Conservation (phyloP, 2,329 filamentous ascomycete species). For the Fusarium lyarnte region DNA sequence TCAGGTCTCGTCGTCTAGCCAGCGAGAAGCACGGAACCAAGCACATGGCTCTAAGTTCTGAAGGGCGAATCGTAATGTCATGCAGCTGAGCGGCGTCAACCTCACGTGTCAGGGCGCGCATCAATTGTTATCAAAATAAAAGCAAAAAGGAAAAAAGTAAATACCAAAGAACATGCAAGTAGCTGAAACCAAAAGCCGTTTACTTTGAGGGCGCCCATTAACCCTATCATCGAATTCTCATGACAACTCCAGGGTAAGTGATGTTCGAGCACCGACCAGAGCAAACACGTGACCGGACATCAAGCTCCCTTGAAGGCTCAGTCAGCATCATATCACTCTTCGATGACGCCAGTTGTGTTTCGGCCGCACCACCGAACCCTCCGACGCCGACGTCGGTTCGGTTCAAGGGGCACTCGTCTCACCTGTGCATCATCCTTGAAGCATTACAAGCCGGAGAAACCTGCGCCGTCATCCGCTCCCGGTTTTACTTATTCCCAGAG, state of each 20-base stretch:
- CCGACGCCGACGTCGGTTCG: slow-evolving; percentile 21
- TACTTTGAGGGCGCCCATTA: neutral
- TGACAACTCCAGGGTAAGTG: neutral
- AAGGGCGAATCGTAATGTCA: neutral
- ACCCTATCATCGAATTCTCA: neutral
- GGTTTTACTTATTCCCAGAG: neutral
- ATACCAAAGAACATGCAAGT: neutral
- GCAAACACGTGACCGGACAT: neutral
- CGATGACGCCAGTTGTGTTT: slow-evolving; percentile 30
- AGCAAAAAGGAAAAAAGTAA: neutral
- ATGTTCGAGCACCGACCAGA: fast-evolving
- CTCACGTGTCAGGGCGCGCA: neutral
- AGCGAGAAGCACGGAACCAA: slow-evolving; percentile 6
- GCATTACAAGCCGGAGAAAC: slow-evolving; percentile 28
- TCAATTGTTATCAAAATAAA: neutral
- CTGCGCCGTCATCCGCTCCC: slow-evolving; percentile 13
- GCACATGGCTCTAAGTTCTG: neutral
- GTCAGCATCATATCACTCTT: slow-evolving; percentile 19
- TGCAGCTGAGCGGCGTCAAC: neutral
- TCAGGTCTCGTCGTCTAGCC: slow-evolving; percentile 17
- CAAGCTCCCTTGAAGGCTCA: neutral
- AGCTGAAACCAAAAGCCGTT: neutral
- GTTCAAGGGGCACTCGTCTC: slow-evolving; percentile 6
- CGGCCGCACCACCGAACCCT: neutral
- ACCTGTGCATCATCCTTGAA: slow-evolving; percentile 5